These are phyloP conservation scores for Detonula confervacea DNA, from an alignment of 352 stramenopile species.

Conservation along the genomic window DNA sequence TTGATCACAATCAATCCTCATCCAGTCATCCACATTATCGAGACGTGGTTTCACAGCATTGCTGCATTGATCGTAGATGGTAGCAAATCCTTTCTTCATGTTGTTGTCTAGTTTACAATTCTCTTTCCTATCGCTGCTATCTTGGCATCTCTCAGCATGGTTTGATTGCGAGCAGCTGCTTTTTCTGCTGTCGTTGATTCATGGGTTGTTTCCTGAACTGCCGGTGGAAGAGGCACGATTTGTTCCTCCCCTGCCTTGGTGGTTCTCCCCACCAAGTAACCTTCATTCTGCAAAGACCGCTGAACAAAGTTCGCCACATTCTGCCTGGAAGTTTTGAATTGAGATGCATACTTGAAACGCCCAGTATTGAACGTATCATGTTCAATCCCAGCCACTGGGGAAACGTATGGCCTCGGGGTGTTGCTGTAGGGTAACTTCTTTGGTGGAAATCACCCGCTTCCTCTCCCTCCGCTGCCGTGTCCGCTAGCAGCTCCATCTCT, in stretches of 20 bases:
- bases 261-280: not conserved
- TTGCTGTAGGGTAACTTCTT: too few relatives aligned
- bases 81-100: not conserved
- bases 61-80: not conserved
- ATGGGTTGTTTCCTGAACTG: too few relatives aligned
- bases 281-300: not conserved
- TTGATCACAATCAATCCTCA: not conserved
- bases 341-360: not conserved
- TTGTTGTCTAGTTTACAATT: not conserved
- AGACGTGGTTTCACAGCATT: not conserved
- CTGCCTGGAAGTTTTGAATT: not conserved
- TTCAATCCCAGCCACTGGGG: not conserved
- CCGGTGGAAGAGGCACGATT: not conserved
- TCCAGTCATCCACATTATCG: not conserved
- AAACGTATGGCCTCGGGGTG: not conserved
- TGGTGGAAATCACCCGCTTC: too few relatives aligned
- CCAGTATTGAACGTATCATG: constrained; percentile 11
- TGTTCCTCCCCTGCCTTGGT: not conserved
- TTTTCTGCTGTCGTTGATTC: not conserved
- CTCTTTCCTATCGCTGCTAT: not conserved
- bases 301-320: constrained; percentile 12
- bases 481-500: not conserved
- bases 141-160: not conserved
- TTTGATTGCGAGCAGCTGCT: not conserved
- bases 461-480: not conserved